Base-by-base conservation (phyloP, 2,329 filamentous ascomycete species). In the Arthrocladium fulminans region DNA sequence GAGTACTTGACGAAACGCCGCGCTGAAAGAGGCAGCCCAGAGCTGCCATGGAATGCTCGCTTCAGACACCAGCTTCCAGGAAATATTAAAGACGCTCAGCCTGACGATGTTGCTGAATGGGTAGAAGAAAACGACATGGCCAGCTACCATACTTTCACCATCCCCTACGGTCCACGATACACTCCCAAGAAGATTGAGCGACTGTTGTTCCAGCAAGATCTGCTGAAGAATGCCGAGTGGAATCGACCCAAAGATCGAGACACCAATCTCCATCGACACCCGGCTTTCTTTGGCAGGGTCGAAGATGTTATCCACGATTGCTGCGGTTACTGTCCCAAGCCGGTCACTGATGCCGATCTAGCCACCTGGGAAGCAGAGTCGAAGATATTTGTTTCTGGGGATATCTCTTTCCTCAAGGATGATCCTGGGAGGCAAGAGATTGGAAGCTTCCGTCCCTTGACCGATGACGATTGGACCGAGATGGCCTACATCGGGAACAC, bases 401-500 rank as follows among this genome's bases (percentile, higher is more conserved):
- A 76, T 19, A 73, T 92, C 8, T 72, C 73, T 0, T 94, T 94
- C 64, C 72, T 92, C 56, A 83, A 82, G 53, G 86, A 94, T 58
- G 79, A 94, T 56, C 86, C 88, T 1, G 88, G 88, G 15, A 75
- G 88, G 48, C 88, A 92, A 65, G 67, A 74, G 30, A 81, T 83
- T 55, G 80, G 80, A 22, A 79, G 74, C 35, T 94, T 94, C 68
- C 84, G 92, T 57, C 88, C 87, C 0, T 73, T 90, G 30, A 89
- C 84, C 0, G 81, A 87, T 35, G 75, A 86, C 44, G 86, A 92
- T 60, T 94, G 87, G 86, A 92, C 87, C 0, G 85, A 89, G 55
- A 92, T 94, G 86, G 86, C 87, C 0, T 94, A 94, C 56, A 75
- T 94, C 29, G 85, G 86, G 9, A 86, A 88, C 55, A 89, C 86